Conservation (phyloP, 2,329 filamentous ascomycete species). For the Diaporthe citrichinensis region DNA sequence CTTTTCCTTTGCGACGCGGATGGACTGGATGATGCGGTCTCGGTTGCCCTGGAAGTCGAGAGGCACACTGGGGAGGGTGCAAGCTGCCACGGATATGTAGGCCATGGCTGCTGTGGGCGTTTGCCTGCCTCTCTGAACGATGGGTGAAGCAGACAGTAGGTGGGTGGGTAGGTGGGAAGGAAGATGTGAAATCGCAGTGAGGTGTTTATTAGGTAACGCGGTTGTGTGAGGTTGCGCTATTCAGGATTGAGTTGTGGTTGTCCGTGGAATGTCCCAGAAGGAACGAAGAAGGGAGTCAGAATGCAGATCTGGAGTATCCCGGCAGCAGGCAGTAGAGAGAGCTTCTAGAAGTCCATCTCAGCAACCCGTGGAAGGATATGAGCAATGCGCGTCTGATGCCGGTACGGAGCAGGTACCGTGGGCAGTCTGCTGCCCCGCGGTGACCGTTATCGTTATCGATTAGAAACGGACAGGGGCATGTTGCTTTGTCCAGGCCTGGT, state of each 20-base stretch:
- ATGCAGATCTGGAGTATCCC: neutral
- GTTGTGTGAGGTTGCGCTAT: neutral
- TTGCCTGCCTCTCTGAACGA: neutral
- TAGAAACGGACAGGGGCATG: neutral
- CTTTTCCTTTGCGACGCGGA: constrained; percentile 69
- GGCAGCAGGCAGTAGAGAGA: neutral
- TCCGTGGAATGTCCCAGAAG: neutral
- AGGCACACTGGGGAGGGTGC: constrained; percentile 54
- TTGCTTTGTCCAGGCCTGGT: neutral
- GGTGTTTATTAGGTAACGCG: neutral
- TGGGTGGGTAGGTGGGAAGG: neutral
- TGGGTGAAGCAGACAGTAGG: neutral
- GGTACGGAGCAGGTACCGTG: neutral
- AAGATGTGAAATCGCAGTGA: neutral
- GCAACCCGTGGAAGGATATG: neutral
- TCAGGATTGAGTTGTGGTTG: neutral
- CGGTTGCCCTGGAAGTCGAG: constrained; percentile 76
- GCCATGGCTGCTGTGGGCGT: constrained; percentile 43
- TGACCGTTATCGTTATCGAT: constrained; percentile 26
- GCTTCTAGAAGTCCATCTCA: neutral
- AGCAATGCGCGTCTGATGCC: neutral
- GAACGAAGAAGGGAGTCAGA: neutral
- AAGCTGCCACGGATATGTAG: constrained; percentile 54
- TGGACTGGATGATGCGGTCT: constrained; percentile 74
- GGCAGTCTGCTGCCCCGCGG: constrained; percentile 13